Evolutionary conservation across 2,329 filamentous ascomycete genomes (phyloP), one percentile per base, ranked within the genome.

Genomic region (Elsinoe arachidis): DNA sequence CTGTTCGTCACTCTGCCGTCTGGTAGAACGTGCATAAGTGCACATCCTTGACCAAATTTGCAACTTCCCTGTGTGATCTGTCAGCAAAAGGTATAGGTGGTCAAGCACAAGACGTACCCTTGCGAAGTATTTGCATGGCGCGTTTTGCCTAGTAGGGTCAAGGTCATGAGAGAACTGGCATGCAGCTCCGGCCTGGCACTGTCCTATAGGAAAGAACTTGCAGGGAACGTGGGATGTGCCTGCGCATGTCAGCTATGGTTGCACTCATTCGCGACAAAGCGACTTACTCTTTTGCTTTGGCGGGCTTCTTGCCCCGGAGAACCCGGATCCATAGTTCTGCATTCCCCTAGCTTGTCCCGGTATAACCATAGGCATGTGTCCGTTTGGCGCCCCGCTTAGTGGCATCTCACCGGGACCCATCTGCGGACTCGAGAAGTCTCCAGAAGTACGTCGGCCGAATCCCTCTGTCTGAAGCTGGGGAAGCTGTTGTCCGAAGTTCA

Each of bases 1-100:
- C 87, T 75, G 73, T 96, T 96, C 69, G 97, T 89, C 69, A 92
- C 84, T 66, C 90, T 85, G 60, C 93, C 93, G 72, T 97, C 91
- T 64, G 91, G 90, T 51, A 96, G 85, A 67, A 97, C 87, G 73
- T 99, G 93, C 63, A 95, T 89, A 69, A 97, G 89, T 68, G 92
- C 92, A 78, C 93, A 99, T 74, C 97, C 97, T 62, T 90, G 88
- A 61, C 93, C 93, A 71, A 97, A 99, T 73, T 97, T 97, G 84
- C 93, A 99, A 74, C 96, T 96, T 64, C 93, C 93, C 90, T 96
- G 66, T 55, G 58, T 33, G 55, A 47, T 55, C 58, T 54, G 52
- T 66, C 62, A 65, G 68, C 68, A 59, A 64, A 23, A 41, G 52
- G 9, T 17, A 10, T 9, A 19, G 21, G 10, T 23, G 15, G 34